Evolutionary conservation across 208 protist genomes (phyloP).

Genomic region (Angomonas ambiguus): DNA sequence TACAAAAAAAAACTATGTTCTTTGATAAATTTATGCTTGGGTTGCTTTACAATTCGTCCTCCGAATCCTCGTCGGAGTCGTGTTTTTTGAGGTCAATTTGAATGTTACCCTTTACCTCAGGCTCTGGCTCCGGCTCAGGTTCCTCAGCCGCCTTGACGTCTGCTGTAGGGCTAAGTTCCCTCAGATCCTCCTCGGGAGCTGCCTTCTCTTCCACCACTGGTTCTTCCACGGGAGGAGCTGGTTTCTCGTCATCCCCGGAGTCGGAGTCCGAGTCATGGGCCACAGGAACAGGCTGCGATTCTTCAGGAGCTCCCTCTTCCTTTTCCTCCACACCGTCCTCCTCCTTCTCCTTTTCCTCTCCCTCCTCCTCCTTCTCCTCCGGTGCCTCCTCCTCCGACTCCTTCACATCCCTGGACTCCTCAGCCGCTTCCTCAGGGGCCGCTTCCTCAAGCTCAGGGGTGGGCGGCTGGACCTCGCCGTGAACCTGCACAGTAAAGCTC

Average conservation of each 20-base stretch:
- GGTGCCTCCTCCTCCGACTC: neutral
- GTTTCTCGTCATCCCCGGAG: conserved; percentile 4
- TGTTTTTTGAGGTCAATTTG: conserved; percentile 13
- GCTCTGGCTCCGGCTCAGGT: conserved; percentile 10
- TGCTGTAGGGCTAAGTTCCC: conserved; percentile 1
- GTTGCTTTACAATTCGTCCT: neutral
- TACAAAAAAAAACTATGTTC: too few species aligned
- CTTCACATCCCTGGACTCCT: neutral
- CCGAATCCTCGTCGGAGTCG: conserved; percentile 18
- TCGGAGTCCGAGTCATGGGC: conserved; percentile 8
- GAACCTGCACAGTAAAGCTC: conserved; percentile 51
- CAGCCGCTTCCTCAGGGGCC: conserved; percentile 11
- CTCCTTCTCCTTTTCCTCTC: neutral
- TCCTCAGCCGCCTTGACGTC: neutral
- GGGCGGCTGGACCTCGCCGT: conserved; percentile 15
- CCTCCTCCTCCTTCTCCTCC: neutral
- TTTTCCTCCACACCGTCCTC: neutral
- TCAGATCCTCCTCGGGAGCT: neutral
- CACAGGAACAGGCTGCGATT: neutral
- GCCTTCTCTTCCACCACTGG: conserved; percentile 12
- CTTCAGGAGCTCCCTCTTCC: conserved; percentile 7
- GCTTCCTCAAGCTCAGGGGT: conserved; percentile 17
- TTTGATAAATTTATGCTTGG: too few species aligned
- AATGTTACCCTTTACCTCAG: conserved; percentile 16
- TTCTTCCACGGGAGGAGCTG: neutral